Evolutionary conservation across 345 rosid species (phyloP).

Genomic region (Leavenworthia alabamica): DNA sequence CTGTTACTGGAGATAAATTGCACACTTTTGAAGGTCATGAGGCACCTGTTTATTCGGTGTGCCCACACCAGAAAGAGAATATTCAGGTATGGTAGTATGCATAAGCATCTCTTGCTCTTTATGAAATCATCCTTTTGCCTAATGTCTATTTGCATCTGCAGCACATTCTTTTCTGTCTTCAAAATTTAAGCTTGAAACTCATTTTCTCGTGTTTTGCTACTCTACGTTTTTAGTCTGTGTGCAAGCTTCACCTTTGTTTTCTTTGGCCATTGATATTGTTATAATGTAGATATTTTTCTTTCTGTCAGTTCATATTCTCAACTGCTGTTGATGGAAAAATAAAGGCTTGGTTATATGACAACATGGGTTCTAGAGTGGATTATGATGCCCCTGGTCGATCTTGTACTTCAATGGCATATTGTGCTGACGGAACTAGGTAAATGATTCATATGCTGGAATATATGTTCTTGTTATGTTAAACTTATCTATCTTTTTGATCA

Average conservation of each 20-base stretch:
- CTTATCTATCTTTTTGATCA: constrained; percentile 8
- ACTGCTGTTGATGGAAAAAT: constrained; percentile 58
- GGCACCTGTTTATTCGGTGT: constrained; percentile 66
- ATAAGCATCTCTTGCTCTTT: neutral
- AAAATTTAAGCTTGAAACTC: constrained; percentile 3
- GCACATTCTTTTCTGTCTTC: neutral
- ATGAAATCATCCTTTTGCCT: neutral
- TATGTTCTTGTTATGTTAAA: neutral
- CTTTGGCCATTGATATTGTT: constrained; percentile 6
- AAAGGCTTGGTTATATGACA: constrained; percentile 83
- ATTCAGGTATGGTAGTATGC: constrained; percentile 42
- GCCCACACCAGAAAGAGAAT: constrained; percentile 58
- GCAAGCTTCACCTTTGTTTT: neutral
- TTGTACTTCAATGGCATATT: constrained; percentile 68
- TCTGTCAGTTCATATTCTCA: constrained; percentile 49
- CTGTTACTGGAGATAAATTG: constrained; percentile 42
- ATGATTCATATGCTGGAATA: neutral
- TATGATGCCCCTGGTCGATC: constrained; percentile 81
- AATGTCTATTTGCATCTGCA: neutral
- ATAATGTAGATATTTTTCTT: constrained; percentile 1
- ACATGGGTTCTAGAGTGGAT: constrained; percentile 68
- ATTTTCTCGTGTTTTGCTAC: neutral
- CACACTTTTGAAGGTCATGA: constrained; percentile 71
- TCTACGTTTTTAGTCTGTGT: neutral
- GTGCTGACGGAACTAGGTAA: constrained; percentile 69